Conservation (phyloP, 2,329 filamentous ascomycete species). For the Colletotrichum navitas region DNA sequence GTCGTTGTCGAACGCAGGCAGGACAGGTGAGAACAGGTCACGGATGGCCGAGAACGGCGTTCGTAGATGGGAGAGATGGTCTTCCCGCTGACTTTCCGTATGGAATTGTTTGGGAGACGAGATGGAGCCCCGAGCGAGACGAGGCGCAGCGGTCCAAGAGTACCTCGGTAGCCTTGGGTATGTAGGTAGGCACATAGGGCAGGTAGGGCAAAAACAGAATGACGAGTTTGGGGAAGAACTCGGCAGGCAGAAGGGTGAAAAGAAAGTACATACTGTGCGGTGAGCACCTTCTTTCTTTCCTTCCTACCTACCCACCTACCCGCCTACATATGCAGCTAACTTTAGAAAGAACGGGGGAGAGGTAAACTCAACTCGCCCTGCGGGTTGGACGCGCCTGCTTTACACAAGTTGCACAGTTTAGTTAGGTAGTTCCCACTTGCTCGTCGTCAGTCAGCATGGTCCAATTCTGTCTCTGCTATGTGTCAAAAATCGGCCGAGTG, state of each 20-base stretch:
- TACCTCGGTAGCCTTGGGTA: too few species aligned
- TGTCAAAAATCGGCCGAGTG: neutral
- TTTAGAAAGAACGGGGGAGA: neutral
- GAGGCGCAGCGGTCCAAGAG: conserved; percentile 37
- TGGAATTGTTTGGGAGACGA: conserved; percentile 32
- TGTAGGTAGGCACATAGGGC: too few species aligned
- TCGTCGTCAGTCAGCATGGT: neutral
- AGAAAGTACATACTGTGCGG: neutral
- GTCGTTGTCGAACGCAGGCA: neutral
- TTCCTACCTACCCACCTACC: too few species aligned
- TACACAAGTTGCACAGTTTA: neutral
- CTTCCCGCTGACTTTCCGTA: conserved; percentile 3
- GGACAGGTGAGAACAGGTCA: neutral
- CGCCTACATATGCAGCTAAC: neutral
- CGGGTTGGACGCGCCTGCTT: neutral
- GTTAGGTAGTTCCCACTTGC: neutral
- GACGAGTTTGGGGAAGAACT: too few species aligned
- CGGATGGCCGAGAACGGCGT: neutral
- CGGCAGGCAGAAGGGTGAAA: neutral
- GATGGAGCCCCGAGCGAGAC: conserved; percentile 38
- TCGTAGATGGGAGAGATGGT: neutral
- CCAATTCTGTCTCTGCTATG: conserved; percentile 4
- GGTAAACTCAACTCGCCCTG: neutral
- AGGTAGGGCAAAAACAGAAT: neutral
- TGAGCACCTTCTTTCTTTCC: neutral